phyloP scores from a whole-genome alignment of 148 eudicot genomes.

The Drosera capensis region DNA sequence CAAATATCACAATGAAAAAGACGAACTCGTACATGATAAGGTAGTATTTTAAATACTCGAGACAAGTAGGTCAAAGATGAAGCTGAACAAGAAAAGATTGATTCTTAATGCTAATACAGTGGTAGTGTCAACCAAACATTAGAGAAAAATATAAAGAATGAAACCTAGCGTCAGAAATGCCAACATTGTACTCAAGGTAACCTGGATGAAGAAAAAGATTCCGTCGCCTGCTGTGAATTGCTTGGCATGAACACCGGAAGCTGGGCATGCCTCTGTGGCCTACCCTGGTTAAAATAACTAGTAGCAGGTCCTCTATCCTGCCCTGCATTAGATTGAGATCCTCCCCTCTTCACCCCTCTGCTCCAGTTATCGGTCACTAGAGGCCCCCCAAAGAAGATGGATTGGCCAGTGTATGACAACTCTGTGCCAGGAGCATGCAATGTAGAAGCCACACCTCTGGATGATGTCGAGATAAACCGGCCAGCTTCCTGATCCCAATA shows the following conservation, averaged over 20 bases:
- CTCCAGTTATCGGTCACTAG: slow-evolving; percentile 31
- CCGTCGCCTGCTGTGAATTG: slow-evolving; percentile 41
- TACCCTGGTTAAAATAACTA: slow-evolving; percentile 50
- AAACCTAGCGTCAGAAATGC: too few species aligned
- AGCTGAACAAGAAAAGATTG: too few species aligned
- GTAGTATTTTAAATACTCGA: too few species aligned
- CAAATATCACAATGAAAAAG: too few species aligned
- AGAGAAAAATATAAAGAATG: too few species aligned
- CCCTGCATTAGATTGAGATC: slow-evolving; percentile 6
- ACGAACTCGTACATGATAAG: too few species aligned
- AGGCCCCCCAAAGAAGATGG: slow-evolving; percentile 83
- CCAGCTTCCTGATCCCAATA: slow-evolving; percentile 85
- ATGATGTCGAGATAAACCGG: slow-evolving; percentile 52
- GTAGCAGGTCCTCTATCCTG: slow-evolving; percentile 14
- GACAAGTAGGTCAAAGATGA: too few species aligned
- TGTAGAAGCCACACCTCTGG: slow-evolving; percentile 27
- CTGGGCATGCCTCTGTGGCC: slow-evolving; percentile 73
- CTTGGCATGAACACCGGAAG: slow-evolving; percentile 87
- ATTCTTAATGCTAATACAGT: too few species aligned
- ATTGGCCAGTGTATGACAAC: slow-evolving; percentile 53
- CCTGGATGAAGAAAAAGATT: slow-evolving; percentile 29
- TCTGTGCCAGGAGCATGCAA: slow-evolving; percentile 34
- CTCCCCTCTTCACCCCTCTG: slow-evolving; percentile 11
- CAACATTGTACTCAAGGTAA: slow-evolving; percentile 17
- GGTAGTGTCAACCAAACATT: too few species aligned